Percentiles rank a stretch among this genome's conserved stretches.
Conservation (phyloP, 2,329 filamentous ascomycete genomes). For the Claviceps pazoutovae region DNA sequence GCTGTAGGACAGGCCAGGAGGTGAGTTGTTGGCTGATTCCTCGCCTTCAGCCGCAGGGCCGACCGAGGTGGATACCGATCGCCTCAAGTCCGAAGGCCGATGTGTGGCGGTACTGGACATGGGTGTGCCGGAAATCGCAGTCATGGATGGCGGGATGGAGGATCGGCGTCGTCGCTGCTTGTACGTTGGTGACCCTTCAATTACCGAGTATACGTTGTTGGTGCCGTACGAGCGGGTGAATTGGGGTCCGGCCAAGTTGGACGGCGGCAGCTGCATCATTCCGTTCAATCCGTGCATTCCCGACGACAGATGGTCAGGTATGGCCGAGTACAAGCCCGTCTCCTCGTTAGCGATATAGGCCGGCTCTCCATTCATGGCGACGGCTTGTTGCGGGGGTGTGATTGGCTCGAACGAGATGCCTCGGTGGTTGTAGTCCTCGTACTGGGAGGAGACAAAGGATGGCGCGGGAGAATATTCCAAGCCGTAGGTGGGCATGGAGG, state of each 20-base stretch:
- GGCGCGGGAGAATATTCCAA: constrained; percentile 97
- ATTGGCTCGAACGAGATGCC: constrained; percentile 94
- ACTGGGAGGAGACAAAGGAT: constrained; percentile 96
- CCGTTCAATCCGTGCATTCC: constrained; percentile 66
- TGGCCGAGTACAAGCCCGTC: constrained; percentile 86
- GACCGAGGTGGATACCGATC: constrained; percentile 81
- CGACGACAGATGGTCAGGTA: constrained; percentile 64
- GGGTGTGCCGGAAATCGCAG: constrained; percentile 52
- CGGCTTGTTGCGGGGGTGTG: constrained; percentile 82
- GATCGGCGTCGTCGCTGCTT: constrained; percentile 92
- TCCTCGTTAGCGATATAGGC: constrained; percentile 98
- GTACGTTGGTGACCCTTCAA: constrained; percentile 96
- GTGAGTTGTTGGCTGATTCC: constrained; percentile 65
- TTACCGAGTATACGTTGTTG: constrained; percentile 84
- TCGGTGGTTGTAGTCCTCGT: constrained; percentile 93
- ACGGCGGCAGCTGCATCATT: constrained; percentile 81
- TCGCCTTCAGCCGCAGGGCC: constrained; percentile 69
- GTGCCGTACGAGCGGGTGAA: constrained; percentile 60
- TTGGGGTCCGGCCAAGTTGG: constrained; percentile 66
- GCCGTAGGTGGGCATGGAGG: constrained; percentile 91
- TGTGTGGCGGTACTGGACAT: constrained; percentile 50
- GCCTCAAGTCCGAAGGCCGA: constrained; percentile 76
- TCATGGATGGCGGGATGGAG: constrained; percentile 71
- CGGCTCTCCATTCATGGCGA: constrained; percentile 71
- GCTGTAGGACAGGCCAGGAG: constrained; percentile 61